Evolutionary conservation across 2,329 filamentous ascomycete genomes (phyloP), one percentile per base, ranked within the genome.

Genomic region (Neofusicoccum kwambonambiense): DNA sequence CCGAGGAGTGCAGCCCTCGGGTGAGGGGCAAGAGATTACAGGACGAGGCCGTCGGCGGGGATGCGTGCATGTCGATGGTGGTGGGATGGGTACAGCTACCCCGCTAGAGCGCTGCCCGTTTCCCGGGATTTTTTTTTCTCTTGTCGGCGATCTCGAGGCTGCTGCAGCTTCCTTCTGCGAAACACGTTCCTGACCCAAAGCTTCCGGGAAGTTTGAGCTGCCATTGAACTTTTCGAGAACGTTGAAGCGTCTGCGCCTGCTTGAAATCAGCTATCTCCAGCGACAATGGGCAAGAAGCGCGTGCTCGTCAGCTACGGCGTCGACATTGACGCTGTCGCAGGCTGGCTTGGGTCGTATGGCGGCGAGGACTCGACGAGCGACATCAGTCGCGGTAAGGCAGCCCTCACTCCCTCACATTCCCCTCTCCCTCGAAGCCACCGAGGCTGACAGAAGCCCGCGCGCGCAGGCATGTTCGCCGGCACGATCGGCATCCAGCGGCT

Each of bases 311-410:
- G 84, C 69, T 91, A 90, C 70, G 88, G 89, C 2, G 87, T 92
- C 27, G 90, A 92, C 67, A 88, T 92, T 31, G 89, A 92, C 68
- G 64, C 89, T n/a, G 88, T 92, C 1, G 86, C 89, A 1, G 89
- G 90, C 8, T 92, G 90, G 90, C 80, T 92, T 0, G 90, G 90
- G 0, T 90, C 86, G 0, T 92, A 93, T 70, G 88, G 88, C 15
- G 89, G 90, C 42, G 85, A 92, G 74, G 89, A 92, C 72, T 89
- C 85, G 7, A 87, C 85, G 1, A 90, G 84, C 71, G 90, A 92
- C 69, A 91, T 92, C 68, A 89, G 86, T 72, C 82, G 89, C 81
- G 89, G 88, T 86, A 70, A 67, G 68, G 4, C 56, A 31, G 15
- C n/a, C 1, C 13, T 12, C 12, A 9, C 54, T 27, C 27, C 47